Evolutionary conservation across 768 basidiomycete species (phyloP).

Genomic region (Lactifluus rugatus): DNA sequence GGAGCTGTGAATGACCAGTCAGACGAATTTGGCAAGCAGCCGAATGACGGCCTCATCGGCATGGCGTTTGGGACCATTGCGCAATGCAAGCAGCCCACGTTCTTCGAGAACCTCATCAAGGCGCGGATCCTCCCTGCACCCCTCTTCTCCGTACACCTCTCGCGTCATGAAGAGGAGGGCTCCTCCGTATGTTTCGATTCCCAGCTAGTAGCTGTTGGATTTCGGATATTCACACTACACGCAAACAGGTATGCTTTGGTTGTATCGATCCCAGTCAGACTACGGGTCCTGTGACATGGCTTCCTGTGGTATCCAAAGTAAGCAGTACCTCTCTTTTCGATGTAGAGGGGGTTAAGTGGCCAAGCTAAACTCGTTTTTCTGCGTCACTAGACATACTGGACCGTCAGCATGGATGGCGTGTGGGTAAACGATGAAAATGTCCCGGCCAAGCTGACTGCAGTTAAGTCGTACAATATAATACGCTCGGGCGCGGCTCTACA

Average conservation of each 20-base stretch:
- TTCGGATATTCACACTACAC: no score
- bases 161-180: conserved; percentile 32
- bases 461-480: conserved; percentile 19
- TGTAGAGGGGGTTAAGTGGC: no score
- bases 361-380: neutral
- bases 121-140: conserved; percentile 33
- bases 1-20: conserved; percentile 41
- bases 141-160: conserved; percentile 51
- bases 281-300: conserved; percentile 30
- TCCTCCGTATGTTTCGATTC: conserved; percentile 45
- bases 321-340: neutral
- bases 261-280: conserved; percentile 33
- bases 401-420: conserved; percentile 39
- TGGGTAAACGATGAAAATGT: conserved; percentile 25
- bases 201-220: no score
- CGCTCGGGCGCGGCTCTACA: no score
- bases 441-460: conserved; percentile 29
- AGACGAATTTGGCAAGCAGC: conserved; percentile 39
- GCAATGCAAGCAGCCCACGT: conserved; percentile 36
- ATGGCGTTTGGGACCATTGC: conserved; percentile 54
- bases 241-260: conserved; percentile 32
- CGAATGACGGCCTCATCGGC: conserved; percentile 51
- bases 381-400: conserved; percentile 47
- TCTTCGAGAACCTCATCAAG: conserved; percentile 54
- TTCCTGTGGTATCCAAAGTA: conserved; percentile 30